These are phyloP conservation scores for Solanum dulcamara DNA, from an alignment of 257 asterid genomes.

Conservation along the genomic window DNA sequence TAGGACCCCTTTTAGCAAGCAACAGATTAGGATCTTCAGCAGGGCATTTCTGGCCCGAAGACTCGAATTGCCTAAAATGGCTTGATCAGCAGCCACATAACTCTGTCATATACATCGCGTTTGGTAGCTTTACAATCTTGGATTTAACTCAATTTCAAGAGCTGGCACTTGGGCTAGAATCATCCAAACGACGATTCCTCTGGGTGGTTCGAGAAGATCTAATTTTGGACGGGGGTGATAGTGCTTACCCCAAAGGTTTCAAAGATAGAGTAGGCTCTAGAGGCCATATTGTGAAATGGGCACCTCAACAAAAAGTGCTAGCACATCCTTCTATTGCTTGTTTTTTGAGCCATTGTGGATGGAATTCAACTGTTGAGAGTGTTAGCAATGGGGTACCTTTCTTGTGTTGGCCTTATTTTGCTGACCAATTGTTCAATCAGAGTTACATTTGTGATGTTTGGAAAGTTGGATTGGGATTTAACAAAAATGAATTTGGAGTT, in stretches of 20 bases:
- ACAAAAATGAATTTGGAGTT: conserved; percentile 13
- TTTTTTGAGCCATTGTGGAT: conserved; percentile 52
- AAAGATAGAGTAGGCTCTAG: conserved; percentile 11
- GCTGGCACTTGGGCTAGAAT: conserved; percentile 47
- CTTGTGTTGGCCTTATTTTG: conserved; percentile 54
- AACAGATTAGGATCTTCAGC: conserved; percentile 29
- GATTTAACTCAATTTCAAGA: conserved; percentile 34
- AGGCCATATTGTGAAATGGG: conserved; percentile 35
- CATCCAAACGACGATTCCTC: conserved; percentile 24
- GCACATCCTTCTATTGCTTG: conserved; percentile 47
- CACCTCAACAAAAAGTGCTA: conserved; percentile 36
- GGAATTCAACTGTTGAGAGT: conserved; percentile 47
- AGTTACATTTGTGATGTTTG: conserved; percentile 41
- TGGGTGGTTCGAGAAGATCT: conserved; percentile 44
- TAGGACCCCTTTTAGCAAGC: conserved; percentile 46
- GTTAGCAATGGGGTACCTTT: conserved; percentile 42
- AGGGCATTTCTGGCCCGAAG: conserved; percentile 45
- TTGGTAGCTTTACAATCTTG: conserved; percentile 46
- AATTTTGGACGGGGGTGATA: not conserved
- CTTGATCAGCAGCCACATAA: conserved; percentile 33
- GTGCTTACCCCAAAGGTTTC: conserved; percentile 34
- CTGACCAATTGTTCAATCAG: conserved; percentile 36
- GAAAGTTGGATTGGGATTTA: conserved; percentile 20
- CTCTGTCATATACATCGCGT: conserved; percentile 42
- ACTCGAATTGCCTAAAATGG: conserved; percentile 30